Percentiles rank a stretch among this genome's conserved stretches.
Evolutionary conservation across 169 alveolate species (phyloP).

Genomic region (Plasmodium ovale): DNA sequence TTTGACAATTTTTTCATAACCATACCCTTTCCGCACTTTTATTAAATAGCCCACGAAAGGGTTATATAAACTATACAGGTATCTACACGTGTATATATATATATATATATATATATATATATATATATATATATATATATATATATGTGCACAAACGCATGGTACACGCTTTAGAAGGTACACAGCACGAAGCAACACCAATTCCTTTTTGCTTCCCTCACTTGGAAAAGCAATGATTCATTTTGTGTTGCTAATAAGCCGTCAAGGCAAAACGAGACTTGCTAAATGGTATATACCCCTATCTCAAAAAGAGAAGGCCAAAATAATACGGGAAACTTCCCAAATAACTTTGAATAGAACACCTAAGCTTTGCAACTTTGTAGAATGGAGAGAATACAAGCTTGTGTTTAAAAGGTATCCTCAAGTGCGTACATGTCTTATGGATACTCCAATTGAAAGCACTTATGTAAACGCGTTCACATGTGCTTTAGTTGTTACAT

Average conservation of each 20-base stretch:
- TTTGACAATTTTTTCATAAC: no score
- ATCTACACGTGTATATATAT: no score
- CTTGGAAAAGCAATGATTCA: slow-evolving; percentile 94
- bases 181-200: no score
- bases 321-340: slow-evolving; percentile 92
- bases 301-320: slow-evolving; percentile 87
- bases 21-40: no score
- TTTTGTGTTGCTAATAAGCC: slow-evolving; percentile 94
- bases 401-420: slow-evolving; percentile 95
- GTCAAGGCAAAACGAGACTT: slow-evolving; percentile 97
- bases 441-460: background rate
- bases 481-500: background rate
- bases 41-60: no score
- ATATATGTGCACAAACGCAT: no score
- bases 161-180: no score
- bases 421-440: background rate
- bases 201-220: background rate
- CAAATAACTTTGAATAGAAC: slow-evolving; percentile 93
- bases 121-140: no score
- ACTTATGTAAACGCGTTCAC: background rate
- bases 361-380: slow-evolving; percentile 96
- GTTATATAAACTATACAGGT: no score
- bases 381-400: slow-evolving; percentile 97
- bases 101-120: no score
- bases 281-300: slow-evolving; percentile 94